Evolutionary conservation across 352 stramenopile species (phyloP).

Genomic region (Pythium chondricola): DNA sequence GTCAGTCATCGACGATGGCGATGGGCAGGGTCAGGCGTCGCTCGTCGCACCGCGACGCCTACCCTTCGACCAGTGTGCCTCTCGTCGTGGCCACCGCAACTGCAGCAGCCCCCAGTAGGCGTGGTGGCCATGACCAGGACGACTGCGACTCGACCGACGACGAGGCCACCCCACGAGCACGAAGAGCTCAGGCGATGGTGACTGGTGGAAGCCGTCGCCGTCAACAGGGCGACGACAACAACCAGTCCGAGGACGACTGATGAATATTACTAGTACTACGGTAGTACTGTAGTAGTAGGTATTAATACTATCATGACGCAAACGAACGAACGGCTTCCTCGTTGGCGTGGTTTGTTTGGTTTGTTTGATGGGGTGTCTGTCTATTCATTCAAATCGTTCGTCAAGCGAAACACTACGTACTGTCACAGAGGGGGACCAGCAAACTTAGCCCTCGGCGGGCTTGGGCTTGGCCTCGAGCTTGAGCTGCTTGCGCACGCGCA

Average conservation of each 20-base stretch:
- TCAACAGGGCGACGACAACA: conserved; percentile 11
- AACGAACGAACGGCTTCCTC: no score
- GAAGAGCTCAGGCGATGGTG: background rate
- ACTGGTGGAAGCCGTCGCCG: background rate
- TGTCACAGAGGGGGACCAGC: no score
- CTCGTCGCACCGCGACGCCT: conserved; percentile 3
- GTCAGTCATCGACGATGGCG: background rate
- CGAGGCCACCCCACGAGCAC: conserved; percentile 4
- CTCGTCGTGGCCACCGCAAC: background rate
- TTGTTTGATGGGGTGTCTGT: no score
- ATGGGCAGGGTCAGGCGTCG: background rate
- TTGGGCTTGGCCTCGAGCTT: conserved; percentile 59
- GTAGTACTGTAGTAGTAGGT: background rate
- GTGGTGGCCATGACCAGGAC: conserved; percentile 7
- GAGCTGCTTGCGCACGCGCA: conserved; percentile 82
- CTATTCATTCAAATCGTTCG: no score
- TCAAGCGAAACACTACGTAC: no score
- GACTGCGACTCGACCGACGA: conserved; percentile 29
- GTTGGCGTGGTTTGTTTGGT: no score
- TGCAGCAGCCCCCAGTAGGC: background rate
- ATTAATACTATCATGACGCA: background rate
- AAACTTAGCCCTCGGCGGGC: background rate
- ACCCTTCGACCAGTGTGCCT: background rate
- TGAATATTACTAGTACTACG: background rate
- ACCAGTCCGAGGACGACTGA: conserved; percentile 23